phyloP scores from a whole-genome alignment of 2,329 filamentous ascomycete species.

The Keithomyces neogunnii region DNA sequence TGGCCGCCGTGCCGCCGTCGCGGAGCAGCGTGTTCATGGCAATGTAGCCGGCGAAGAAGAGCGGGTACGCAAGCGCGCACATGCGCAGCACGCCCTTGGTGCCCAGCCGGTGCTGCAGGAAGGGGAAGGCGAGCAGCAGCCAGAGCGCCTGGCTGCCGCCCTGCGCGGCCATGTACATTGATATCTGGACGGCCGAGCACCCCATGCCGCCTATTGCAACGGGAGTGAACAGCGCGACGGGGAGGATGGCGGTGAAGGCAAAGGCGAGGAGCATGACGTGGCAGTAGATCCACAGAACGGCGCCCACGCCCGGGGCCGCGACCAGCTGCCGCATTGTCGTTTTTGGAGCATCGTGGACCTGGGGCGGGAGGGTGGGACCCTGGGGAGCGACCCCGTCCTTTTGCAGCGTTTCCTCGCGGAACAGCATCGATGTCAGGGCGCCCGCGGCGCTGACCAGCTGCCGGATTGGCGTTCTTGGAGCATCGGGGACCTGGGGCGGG shows the following conservation, averaged over 20 bases:
- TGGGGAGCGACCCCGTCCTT: conserved; percentile 8
- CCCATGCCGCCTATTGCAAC: conserved; percentile 55
- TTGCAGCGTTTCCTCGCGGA: conserved; percentile 54
- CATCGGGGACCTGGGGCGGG: no score
- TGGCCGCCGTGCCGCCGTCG: conserved; percentile 25
- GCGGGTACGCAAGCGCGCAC: conserved; percentile 49
- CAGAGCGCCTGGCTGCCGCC: conserved; percentile 62
- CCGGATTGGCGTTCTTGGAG: no score
- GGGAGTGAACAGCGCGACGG: conserved; percentile 61
- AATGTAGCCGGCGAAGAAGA: conserved; percentile 54
- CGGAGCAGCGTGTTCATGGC: conserved; percentile 40
- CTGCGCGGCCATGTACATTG: conserved; percentile 53
- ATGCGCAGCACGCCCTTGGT: conserved; percentile 55
- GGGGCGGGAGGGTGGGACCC: no score
- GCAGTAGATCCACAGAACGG: conserved; percentile 56
- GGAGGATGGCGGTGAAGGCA: conserved; percentile 61
- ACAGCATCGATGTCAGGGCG: conserved; percentile 42
- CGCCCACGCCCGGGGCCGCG: conserved; percentile 53
- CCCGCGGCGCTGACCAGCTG: conserved; percentile 44
- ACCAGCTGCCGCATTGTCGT: conserved; percentile 36
- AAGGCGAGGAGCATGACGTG: conserved; percentile 62
- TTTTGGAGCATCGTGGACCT: conserved; percentile 1
- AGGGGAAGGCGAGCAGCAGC: conserved; percentile 63
- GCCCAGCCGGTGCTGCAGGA: conserved; percentile 55
- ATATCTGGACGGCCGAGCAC: conserved; percentile 55